Conservation (phyloP, 2,329 filamentous ascomycete genomes). For the Penicillium griseofulvum region DNA sequence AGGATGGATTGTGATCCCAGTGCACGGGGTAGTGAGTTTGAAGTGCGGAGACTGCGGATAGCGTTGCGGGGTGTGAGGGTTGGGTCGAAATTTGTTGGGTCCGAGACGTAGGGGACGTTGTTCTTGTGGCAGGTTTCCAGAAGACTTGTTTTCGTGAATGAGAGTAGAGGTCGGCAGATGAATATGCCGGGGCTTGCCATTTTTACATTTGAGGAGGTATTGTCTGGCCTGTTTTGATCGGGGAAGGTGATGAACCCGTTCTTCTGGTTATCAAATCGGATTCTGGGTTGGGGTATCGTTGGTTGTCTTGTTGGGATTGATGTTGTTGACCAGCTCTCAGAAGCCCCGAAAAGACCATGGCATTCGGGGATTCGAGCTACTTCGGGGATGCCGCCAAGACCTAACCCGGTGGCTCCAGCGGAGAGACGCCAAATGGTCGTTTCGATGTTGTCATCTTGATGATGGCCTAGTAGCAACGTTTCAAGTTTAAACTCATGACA, state of each 20-base stretch:
- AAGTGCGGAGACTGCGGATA: conserved; percentile 63
- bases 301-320: conserved; percentile 26
- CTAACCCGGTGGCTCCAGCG: conserved; percentile 64
- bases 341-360: conserved; percentile 67
- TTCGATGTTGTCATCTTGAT: conserved; percentile 87
- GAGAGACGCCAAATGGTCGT: conserved; percentile 78
- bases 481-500: conserved; percentile 55
- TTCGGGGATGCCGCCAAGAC: conserved; percentile 66
- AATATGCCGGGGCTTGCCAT: conserved; percentile 38
- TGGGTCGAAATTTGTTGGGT: conserved; percentile 74
- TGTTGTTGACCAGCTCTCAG: conserved; percentile 60
- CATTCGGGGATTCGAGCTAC: conserved; percentile 78
- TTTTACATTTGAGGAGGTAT: background rate
- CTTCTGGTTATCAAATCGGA: conserved; percentile 7
- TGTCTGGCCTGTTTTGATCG: background rate
- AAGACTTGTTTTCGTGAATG: conserved; percentile 66
- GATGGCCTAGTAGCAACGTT: conserved; percentile 76
- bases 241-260: background rate
- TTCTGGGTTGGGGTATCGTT: conserved; percentile 1
- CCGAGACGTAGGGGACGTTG: conserved; percentile 73
- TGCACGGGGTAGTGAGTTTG: conserved; percentile 64
- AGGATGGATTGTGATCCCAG: conserved; percentile 66
- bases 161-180: conserved; percentile 39
- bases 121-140: conserved; percentile 64
- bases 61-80: conserved; percentile 80